Base-by-base conservation (phyloP, 208 protist genomes). In the Leishmania tropica region DNA sequence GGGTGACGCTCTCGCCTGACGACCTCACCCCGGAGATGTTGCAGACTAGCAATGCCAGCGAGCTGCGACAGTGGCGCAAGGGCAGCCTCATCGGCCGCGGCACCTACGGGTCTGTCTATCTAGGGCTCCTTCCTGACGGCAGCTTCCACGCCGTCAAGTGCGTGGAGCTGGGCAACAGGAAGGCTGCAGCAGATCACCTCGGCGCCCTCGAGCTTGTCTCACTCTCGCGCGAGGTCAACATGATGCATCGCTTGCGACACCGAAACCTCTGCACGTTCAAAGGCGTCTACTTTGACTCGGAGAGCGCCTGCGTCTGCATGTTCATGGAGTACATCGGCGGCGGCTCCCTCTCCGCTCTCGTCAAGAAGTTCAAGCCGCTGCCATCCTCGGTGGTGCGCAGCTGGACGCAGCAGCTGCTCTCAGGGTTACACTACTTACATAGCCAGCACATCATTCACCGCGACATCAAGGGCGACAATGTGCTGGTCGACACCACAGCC, bases 321-420 rank as follows among this genome's bases (percentile, higher is more conserved):
- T 97, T 98, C 67, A 97, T 98, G 94, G 93, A 98, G 85, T 98
- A 98, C 94, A 91, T 98, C 72, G 91, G 96, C 47, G 96, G 97
- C 35, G 96, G 96, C 68, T 95, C 94, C 0, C 84, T 98, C 54
- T 89, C 93, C 40, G 84, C 89, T 21, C 71, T 98, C 2, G 89
- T 98, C 47, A 96, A 97, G 85, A 91, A 92, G 24, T 97, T 98
- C 74, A 96, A 94, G 80, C 94, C 94, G 48, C 85, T 98, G 42
- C 92, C 93, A 17, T 80, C 86, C 11, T 78, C 84, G 70, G 94
- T 98, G 47, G 91, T 99, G 64, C 92, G 93, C n/a, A 87, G 87
- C 80, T 98, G 94, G 93, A 97, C 95, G 72, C 84, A 86, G 83
- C 95, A 98, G 89, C 89, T 98, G 13, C 89, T 97, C 17, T 83